Percentiles rank a stretch among this genome's conserved stretches.
Evolutionary conservation across 169 alveolate genomes (phyloP).

Genomic region (Hepatocystis sp.): DNA sequence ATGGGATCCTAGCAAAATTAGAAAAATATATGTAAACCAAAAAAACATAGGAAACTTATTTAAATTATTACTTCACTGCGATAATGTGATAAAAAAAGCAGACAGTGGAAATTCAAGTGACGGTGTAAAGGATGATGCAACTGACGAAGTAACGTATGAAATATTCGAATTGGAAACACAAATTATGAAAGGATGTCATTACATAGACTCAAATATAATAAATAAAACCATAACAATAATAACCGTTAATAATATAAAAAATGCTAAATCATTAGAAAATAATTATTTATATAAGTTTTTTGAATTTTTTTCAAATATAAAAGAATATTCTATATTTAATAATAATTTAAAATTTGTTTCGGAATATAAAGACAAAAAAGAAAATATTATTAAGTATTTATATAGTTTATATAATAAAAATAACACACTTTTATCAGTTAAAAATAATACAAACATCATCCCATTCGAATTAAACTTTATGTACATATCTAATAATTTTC

Average conservation of each 20-base stretch:
- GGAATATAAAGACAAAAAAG: neutral
- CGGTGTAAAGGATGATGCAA: neutral
- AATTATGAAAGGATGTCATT: neutral
- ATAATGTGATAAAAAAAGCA: neutral
- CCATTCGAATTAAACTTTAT: constrained; percentile 42
- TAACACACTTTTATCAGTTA: neutral
- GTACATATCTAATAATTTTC: constrained; percentile 19
- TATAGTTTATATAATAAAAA: constrained; percentile 4
- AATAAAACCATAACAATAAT: constrained; percentile 12
- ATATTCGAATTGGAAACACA: neutral
- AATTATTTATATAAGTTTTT: constrained; percentile 15
- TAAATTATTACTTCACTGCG: neutral
- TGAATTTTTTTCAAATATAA: constrained; percentile 22
- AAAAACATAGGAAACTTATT: too few species aligned
- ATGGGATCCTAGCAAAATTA: constrained; percentile 13
- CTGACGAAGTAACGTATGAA: neutral
- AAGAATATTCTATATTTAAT: neutral
- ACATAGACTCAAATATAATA: neutral
- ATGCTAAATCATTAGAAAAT: neutral
- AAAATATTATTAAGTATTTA: constrained; percentile 22
- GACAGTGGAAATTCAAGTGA: neutral
- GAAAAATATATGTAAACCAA: too few species aligned
- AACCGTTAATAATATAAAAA: constrained; percentile 15
- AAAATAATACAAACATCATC: neutral
- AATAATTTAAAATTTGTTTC: neutral